phyloP scores from a whole-genome alignment of 192 early-diverging fungal genomes.

The Powellomyces hirtus region DNA sequence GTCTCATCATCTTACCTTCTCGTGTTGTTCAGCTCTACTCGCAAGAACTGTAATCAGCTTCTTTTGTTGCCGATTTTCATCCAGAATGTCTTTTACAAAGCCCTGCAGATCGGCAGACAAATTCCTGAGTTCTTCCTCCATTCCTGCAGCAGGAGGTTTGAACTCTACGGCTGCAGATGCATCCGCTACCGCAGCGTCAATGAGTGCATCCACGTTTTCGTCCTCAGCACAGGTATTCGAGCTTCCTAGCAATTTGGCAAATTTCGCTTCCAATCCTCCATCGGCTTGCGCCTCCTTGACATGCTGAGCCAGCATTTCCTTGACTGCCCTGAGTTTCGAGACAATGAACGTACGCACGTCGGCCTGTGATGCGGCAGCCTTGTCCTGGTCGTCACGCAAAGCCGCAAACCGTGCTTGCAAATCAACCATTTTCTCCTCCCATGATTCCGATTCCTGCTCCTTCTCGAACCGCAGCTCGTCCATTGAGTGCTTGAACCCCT shows the following conservation, averaged over 20 bases:
- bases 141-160: neutral
- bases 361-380: neutral
- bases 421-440: neutral
- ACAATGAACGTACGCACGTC: neutral
- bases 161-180: too few relatives aligned
- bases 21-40: conserved; percentile 13
- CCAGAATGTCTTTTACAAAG: conserved; percentile 21
- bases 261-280: conserved; percentile 1
- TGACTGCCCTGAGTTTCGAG: neutral
- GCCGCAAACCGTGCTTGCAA: conserved; percentile 6
- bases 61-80: conserved; percentile 23
- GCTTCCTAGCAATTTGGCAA: conserved; percentile 8
- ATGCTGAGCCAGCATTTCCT: conserved; percentile 13
- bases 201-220: neutral
- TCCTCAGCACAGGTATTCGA: too few relatives aligned
- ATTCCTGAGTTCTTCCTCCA: conserved; percentile 21
- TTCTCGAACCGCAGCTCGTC: conserved; percentile 1
- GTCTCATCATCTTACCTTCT: conserved; percentile 10
- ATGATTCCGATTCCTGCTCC: neutral
- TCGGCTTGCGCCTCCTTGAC: conserved; percentile 5
- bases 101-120: conserved; percentile 18
- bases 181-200: neutral
- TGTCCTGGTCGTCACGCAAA: conserved; percentile 3
- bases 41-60: conserved; percentile 18
- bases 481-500: neutral